Percentiles rank a stretch among this genome's conserved stretches.
Evolutionary conservation across 306 rosid genomes (phyloP).

Genomic region (Cotoneaster glaucophyllus): DNA sequence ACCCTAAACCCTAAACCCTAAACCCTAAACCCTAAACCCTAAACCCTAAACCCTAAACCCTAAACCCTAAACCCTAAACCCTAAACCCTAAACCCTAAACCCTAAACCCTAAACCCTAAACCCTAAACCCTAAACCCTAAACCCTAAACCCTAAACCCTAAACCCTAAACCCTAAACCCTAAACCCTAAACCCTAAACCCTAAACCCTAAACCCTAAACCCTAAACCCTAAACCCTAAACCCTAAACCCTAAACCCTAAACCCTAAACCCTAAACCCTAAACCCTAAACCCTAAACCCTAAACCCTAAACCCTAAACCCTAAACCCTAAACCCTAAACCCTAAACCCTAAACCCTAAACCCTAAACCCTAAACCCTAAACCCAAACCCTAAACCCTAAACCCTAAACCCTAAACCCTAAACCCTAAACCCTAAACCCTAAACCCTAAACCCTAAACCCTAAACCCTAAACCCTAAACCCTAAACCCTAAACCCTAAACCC

Average conservation of each 20-base stretch:
- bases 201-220: slow-evolving; percentile 5
- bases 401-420: slow-evolving; percentile 16
- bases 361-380: too few species aligned
- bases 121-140: slow-evolving; percentile 9
- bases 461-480: slow-evolving; percentile 10
- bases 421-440: slow-evolving; percentile 4
- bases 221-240: not conserved
- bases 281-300: not conserved
- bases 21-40: slow-evolving; percentile 4
- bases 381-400: not conserved
- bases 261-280: slow-evolving; percentile 12
- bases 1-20: slow-evolving; percentile 15
- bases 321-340: slow-evolving; percentile 13
- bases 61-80: slow-evolving; percentile 10
- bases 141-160: slow-evolving; percentile 3
- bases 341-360: not conserved
- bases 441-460: slow-evolving; percentile 5
- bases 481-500: slow-evolving; percentile 9
- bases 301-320: slow-evolving; percentile 16
- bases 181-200: slow-evolving; percentile 11
- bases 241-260: slow-evolving; percentile 21
- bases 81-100: not conserved
- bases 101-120: not conserved
- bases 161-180: slow-evolving; percentile 12
- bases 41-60: slow-evolving; percentile 16